Evolutionary conservation across 2,329 filamentous ascomycete species (phyloP).

Genomic region (Stagonosporopsis tanaceti): DNA sequence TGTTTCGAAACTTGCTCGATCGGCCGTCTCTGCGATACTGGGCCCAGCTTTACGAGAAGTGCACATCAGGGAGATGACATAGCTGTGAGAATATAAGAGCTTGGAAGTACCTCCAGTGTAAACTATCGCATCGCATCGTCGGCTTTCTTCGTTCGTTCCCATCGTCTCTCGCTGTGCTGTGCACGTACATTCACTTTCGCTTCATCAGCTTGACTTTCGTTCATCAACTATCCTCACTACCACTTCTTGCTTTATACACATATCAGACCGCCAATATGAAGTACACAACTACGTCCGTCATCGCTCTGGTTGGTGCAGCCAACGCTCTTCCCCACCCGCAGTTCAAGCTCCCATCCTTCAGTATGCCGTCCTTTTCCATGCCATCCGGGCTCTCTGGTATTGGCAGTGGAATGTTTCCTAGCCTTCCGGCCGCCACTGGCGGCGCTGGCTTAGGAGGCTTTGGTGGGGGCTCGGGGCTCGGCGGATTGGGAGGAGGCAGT

Average conservation of each 20-base stretch:
- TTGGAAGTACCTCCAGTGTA: not conserved
- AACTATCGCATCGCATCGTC: slow-evolving; percentile 13
- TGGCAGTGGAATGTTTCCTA: not conserved
- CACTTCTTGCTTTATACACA: slow-evolving; percentile 1
- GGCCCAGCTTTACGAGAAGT: not conserved
- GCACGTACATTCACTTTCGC: slow-evolving; percentile 28
- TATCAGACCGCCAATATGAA: slow-evolving; percentile 33
- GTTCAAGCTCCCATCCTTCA: slow-evolving; percentile 22
- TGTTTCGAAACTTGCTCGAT: slow-evolving; percentile 22
- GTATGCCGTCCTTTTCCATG: slow-evolving; percentile 24
- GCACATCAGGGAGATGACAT: not conserved
- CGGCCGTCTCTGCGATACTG: slow-evolving; percentile 2
- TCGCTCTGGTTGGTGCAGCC: slow-evolving; percentile 32
- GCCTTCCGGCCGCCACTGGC: not conserved
- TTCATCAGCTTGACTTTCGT: slow-evolving; percentile 3
- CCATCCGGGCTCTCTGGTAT: slow-evolving; percentile 15
- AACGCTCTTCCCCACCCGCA: slow-evolving; percentile 35
- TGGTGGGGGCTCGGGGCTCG: no score
- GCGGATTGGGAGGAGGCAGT: not conserved
- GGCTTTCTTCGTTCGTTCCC: slow-evolving; percentile 18
- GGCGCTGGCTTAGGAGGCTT: not conserved
- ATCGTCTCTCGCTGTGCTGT: slow-evolving; percentile 29
- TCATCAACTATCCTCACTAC: slow-evolving; percentile 3
- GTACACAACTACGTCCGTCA: slow-evolving; percentile 26
- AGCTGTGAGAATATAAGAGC: slow-evolving; percentile 4